Base-by-base conservation (phyloP, 2,329 filamentous ascomycete genomes). In the Neospermospora avenae region DNA sequence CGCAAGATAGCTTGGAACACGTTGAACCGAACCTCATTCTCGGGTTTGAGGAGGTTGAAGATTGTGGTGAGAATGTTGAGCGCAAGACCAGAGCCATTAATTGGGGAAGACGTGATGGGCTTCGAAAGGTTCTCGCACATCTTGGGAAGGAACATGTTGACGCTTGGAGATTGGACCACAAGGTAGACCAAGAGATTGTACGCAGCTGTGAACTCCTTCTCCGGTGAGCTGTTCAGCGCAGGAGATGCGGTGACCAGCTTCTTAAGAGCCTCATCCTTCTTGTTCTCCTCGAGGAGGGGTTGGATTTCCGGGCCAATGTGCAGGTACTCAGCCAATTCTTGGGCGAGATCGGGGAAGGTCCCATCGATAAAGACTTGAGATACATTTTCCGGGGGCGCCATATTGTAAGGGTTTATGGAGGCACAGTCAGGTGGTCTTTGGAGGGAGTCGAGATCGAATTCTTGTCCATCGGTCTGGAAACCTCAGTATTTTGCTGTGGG, bases 111-210 rank as follows among this genome's bases (percentile, higher is more conserved):
- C 63, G 88, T 85, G 73, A 98, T 86, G 65, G 95, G 93, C 75
- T 91, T 89, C 67, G 86, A 85, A 73, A 99, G 90, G 78, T 96
- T 93, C 72, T 87, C 82, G 85, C 95, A 98, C 72, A 99, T 87
- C 70, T 84, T 84, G 61, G 91, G 89, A 67, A 99, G 87, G 80
- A 95, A 89, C 77, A 89, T 90, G 76, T 91, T 88, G 68, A 89
- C 84, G 70, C 93, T 90, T 70, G 89, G 85, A 62, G 92, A 91
- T 78, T 96, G 91, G 71, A 91, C 83, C 68, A 96, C 86, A 62
- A 99, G 87, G 80, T 97, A 91, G 73, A 98, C 88, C 75, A 99
- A 88, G 69, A 98, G 88, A 80, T 99, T 98, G 80, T 97, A 97
- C 63, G 93, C 91, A 61, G 93, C 89, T 63, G 91, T 93, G 75